Percentiles rank a stretch among this genome's conserved stretches.
phyloP scores from a whole-genome alignment of 441 rosid genomes.

The Pelargonium fulgidum region DNA sequence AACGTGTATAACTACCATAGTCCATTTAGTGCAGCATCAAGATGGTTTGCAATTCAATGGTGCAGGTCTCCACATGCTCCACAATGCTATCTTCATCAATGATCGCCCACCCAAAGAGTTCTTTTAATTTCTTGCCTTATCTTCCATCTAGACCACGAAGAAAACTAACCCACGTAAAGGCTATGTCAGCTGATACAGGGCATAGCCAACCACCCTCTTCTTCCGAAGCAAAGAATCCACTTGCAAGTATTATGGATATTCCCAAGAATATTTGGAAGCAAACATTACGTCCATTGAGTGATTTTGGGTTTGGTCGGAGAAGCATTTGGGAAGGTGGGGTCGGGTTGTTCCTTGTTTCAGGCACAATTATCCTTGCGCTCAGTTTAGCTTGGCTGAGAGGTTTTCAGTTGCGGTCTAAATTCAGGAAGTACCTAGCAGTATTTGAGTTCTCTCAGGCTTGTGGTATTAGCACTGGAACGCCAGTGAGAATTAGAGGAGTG shows the following conservation, averaged over 20 bases:
- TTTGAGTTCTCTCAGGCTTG: slow-evolving; percentile 76
- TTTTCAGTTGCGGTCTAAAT: slow-evolving; percentile 66
- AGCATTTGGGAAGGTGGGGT: slow-evolving; percentile 99
- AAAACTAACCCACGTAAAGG: slow-evolving; percentile 32
- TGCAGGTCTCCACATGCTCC: slow-evolving; percentile 47
- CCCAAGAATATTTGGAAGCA: slow-evolving; percentile 70
- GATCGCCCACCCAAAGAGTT: slow-evolving; percentile 30
- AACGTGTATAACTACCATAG: not conserved
- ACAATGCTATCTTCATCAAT: slow-evolving; percentile 36
- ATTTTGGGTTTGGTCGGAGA: slow-evolving; percentile 80
- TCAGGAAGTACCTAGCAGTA: slow-evolving; percentile 72
- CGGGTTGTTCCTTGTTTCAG: slow-evolving; percentile 82
- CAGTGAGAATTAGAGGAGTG: slow-evolving; percentile 93
- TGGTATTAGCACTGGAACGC: slow-evolving; percentile 85
- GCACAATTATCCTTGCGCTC: slow-evolving; percentile 71
- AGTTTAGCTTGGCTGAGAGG: slow-evolving; percentile 88
- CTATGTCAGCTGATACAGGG: slow-evolving; percentile 44
- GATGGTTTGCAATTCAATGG: slow-evolving; percentile 50
- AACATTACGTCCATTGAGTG: slow-evolving; percentile 68
- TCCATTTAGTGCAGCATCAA: slow-evolving; percentile 13
- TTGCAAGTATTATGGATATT: slow-evolving; percentile 55
- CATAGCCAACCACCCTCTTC: slow-evolving; percentile 44
- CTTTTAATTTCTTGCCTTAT: slow-evolving; percentile 39
- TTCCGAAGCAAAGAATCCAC: slow-evolving; percentile 45
- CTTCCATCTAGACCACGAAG: slow-evolving; percentile 47